Evolutionary conservation across 441 rosid genomes (phyloP), one percentile per base, ranked within the genome.

Genomic region (Populus hybrid): DNA sequence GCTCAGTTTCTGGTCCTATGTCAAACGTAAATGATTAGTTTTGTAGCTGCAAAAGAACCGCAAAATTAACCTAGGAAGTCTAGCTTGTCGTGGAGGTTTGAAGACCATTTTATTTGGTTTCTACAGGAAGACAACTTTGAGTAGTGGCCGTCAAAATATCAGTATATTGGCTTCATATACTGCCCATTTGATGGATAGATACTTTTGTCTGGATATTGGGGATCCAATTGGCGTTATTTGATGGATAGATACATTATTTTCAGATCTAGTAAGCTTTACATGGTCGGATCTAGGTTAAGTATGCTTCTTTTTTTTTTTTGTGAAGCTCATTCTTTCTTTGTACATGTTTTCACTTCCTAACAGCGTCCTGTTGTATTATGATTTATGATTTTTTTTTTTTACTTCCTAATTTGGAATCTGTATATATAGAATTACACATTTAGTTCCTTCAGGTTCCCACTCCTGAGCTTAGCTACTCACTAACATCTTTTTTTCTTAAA

Each of bases 1-100:
- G 94, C 89, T 65, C 94, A 87, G 85, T 88, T 91, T 82, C 89
- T 95, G 72, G 72, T 79, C 69, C 85, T 79, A 77, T 87, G 75
- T 67, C 86, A 85, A 38, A 86, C 83, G 72, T 81, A 83, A 79
- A 79, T 59, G 38, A 11, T 77, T 32, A 19, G 40, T 42, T n/a
- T 21, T 26, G 23, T 70, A 10, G 69, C 24, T 57, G 50, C 46
- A 6, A 9, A 69, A 46, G 76, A 46, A 72, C 57, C n/a, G 34
- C 57, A 19, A n/a, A 63, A 40, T 36, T 18, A 61, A 73, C 50
- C 63, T 36, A 24, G 8, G 5, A 73, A 30, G 40, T 57, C 18
- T 28, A 66, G 74, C 30, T 76, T 14, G 23, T 57, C 26, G 24
- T 19, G 36, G 23, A 77, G 70, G 70, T 28, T 53, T 40, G 65